These are phyloP conservation scores for Aspergillus aculeatinus DNA, from an alignment of 2,329 filamentous ascomycete species.

Conservation along the genomic window DNA sequence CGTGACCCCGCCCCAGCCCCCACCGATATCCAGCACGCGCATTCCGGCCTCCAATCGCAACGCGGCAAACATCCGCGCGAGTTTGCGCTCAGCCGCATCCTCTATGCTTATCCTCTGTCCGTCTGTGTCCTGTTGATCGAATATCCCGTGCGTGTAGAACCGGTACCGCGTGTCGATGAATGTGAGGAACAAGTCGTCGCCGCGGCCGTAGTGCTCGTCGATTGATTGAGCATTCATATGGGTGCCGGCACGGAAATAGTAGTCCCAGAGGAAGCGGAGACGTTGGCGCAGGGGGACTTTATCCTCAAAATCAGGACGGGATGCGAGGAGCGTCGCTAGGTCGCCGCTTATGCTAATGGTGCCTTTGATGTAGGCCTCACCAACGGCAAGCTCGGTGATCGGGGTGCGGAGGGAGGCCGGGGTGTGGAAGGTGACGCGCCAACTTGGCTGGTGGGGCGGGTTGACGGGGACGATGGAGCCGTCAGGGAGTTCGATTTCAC, in stretches of 20 bases:
- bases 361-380: neutral
- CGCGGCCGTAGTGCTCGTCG: neutral
- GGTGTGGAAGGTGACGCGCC: neutral
- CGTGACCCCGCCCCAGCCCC: conserved; percentile 3
- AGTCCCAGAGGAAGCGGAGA: neutral
- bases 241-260: neutral
- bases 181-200: neutral
- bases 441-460: neutral
- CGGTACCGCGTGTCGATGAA: conserved; percentile 2
- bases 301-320: neutral
- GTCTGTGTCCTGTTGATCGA: neutral
- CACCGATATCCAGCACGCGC: neutral
- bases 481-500: neutral
- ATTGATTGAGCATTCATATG: neutral
- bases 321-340: neutral
- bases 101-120: neutral
- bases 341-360: neutral
- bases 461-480: neutral
- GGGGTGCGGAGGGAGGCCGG: neutral
- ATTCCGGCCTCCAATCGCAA: neutral
- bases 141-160: conserved; percentile 2
- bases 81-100: neutral
- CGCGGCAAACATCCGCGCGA: neutral
- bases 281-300: conserved; percentile 1
- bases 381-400: neutral